Evolutionary conservation across 495 filamentous ascomycete species (phyloP).

Genomic region (Rostrohypoxylon terebratum): DNA sequence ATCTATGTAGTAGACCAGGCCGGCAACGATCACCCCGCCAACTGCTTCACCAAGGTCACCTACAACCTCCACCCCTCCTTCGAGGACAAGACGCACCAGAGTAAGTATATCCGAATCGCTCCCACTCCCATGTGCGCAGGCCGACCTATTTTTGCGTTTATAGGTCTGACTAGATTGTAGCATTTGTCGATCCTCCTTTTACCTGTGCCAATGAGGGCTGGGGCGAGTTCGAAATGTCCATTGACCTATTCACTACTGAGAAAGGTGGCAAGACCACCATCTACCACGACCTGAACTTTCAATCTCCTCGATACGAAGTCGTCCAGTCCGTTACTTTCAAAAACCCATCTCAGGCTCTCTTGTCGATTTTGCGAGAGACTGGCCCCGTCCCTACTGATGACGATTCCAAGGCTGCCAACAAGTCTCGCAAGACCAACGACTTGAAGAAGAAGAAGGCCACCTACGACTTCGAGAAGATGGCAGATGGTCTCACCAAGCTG

Average conservation of each 20-base stretch:
- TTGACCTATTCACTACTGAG: conserved; percentile 82
- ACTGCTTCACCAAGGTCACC: conserved; percentile 86
- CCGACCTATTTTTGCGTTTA: background rate
- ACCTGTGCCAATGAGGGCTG: conserved; percentile 92
- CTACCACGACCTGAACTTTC: conserved; percentile 92
- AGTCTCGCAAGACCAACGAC: conserved; percentile 68
- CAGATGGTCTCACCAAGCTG: conserved; percentile 87
- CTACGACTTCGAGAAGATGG: conserved; percentile 96
- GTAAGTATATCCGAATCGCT: conserved; percentile 63
- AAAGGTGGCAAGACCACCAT: conserved; percentile 85
- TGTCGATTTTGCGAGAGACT: conserved; percentile 78
- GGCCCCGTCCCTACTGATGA: conserved; percentile 85
- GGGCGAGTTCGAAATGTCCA: conserved; percentile 98
- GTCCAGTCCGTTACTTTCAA: conserved; percentile 87
- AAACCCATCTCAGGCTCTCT: conserved; percentile 86
- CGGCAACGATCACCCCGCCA: conserved; percentile 78
- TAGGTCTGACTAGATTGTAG: conserved; percentile 56
- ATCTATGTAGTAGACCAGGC: conserved; percentile 71
- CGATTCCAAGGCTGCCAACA: conserved; percentile 60
- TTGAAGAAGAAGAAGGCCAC: conserved; percentile 88
- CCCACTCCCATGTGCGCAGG: background rate
- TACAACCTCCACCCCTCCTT: conserved; percentile 97
- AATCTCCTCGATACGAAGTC: conserved; percentile 80
- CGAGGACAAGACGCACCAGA: conserved; percentile 77
- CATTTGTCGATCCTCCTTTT: conserved; percentile 86